These are phyloP conservation scores for Solanum paucissectum DNA, from an alignment of 257 asterid species.

Conservation along the genomic window DNA sequence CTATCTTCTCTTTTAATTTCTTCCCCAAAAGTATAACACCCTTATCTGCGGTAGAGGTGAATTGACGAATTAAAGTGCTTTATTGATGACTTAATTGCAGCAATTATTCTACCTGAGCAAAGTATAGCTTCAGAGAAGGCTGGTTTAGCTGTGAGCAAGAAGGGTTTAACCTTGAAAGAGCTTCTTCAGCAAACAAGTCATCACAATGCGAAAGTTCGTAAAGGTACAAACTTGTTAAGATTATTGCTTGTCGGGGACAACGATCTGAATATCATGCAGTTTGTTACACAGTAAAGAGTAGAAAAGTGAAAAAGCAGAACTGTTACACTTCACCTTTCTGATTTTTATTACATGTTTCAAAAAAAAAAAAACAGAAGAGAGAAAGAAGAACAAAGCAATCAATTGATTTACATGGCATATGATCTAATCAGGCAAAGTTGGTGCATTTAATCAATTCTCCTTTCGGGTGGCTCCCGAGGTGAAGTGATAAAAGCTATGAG, in stretches of 20 bases:
- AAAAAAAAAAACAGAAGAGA: neutral
- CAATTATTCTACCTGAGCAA: constrained; percentile 89
- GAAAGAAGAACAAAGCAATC: neutral
- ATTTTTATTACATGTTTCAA: neutral
- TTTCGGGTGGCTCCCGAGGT: neutral
- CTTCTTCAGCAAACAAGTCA: constrained; percentile 92
- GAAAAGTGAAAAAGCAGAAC: neutral
- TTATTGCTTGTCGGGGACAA: neutral
- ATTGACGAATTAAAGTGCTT: neutral
- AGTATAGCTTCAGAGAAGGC: constrained; percentile 69
- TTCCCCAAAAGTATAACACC: neutral
- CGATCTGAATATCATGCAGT: neutral
- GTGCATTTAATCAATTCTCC: neutral
- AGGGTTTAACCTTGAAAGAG: constrained; percentile 89
- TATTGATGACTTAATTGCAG: constrained; percentile 9
- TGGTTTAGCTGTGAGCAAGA: constrained; percentile 75
- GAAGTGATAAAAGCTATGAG: neutral
- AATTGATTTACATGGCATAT: neutral
- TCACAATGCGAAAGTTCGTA: constrained; percentile 84
- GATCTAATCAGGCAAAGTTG: neutral
- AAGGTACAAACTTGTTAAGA: constrained; percentile 27
- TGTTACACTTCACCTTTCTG: neutral
- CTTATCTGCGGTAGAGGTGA: neutral
- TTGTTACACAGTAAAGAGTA: neutral
- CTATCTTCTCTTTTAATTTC: neutral